Evolutionary conservation across 768 basidiomycete genomes (phyloP).

Genomic region (Polyporus arcularius): DNA sequence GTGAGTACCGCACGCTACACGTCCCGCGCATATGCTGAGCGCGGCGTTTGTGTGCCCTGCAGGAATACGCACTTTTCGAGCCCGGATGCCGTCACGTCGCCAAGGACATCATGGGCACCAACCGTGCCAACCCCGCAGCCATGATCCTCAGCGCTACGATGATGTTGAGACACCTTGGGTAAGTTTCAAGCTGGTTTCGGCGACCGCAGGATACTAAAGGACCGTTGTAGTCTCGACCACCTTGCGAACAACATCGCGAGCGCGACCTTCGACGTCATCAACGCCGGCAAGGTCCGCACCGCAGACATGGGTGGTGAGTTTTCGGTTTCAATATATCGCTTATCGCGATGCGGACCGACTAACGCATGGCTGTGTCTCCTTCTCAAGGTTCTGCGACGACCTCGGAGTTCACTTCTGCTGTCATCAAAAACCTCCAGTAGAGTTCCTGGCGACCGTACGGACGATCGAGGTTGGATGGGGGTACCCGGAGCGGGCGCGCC

Average conservation of each 20-base stretch:
- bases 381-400: constrained; percentile 80
- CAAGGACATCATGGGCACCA: constrained; percentile 94
- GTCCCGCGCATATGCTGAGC: not conserved
- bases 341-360: not conserved
- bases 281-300: constrained; percentile 84
- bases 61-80: constrained; percentile 98
- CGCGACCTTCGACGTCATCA: constrained; percentile 92
- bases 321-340: not conserved
- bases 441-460: not conserved
- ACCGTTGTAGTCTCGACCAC: constrained; percentile 70
- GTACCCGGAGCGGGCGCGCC: constrained; percentile 5
- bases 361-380: not conserved
- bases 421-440: constrained; percentile 76
- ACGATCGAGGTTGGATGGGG: constrained; percentile 2
- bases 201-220: not conserved
- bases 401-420: constrained; percentile 90
- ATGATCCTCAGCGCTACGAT: constrained; percentile 97
- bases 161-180: constrained; percentile 97
- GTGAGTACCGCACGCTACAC: constrained; percentile 43
- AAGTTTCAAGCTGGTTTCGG: constrained; percentile 10
- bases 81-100: constrained; percentile 97
- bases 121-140: constrained; percentile 95
- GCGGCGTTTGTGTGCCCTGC: constrained; percentile 14
- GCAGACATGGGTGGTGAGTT: constrained; percentile 91
- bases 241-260: constrained; percentile 93